These are phyloP conservation scores for Leccinum pellstonianum DNA, from an alignment of 768 basidiomycete genomes.

Conservation along the genomic window DNA sequence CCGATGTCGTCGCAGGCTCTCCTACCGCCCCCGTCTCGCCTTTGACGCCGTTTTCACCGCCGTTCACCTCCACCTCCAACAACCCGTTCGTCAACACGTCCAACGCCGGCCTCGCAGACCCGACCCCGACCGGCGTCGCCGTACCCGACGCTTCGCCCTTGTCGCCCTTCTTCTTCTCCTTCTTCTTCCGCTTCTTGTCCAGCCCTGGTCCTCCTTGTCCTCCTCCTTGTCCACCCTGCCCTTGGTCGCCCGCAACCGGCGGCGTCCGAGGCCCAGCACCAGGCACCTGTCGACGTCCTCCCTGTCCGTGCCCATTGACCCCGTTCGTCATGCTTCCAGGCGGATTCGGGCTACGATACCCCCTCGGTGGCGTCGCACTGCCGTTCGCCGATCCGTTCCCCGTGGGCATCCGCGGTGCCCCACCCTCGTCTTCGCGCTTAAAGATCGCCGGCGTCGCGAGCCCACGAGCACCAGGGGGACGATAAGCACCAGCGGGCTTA, in stretches of 20 bases:
- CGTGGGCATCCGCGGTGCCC: constrained; percentile 49
- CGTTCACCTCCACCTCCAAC: constrained; percentile 15
- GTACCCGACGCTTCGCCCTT: constrained; percentile 30
- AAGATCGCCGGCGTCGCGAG: constrained; percentile 84
- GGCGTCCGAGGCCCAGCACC: constrained; percentile 61
- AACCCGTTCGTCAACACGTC: constrained; percentile 37
- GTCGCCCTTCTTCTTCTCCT: constrained; percentile 55
- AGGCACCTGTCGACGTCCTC: constrained; percentile 55
- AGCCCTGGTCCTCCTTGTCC: constrained; percentile 28
- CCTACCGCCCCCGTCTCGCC: neutral
- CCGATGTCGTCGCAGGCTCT: constrained; percentile 23
- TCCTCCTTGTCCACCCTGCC: neutral
- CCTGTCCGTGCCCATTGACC: constrained; percentile 27
- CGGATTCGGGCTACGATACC: constrained; percentile 56
- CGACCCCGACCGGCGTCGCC: constrained; percentile 26
- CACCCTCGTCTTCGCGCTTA: constrained; percentile 91
- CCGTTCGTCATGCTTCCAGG: constrained; percentile 46
- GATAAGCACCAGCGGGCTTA: constrained; percentile 84
- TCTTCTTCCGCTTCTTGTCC: constrained; percentile 49
- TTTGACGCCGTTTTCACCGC: constrained; percentile 9
- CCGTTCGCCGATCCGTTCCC: constrained; percentile 41
- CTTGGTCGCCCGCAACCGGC: constrained; percentile 41
- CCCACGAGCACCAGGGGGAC: constrained; percentile 92
- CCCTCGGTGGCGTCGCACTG: constrained; percentile 60
- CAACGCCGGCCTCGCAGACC: constrained; percentile 34